Conservation (phyloP, 805 yeast species). For the Sugiyamaella mastotermitis region DNA sequence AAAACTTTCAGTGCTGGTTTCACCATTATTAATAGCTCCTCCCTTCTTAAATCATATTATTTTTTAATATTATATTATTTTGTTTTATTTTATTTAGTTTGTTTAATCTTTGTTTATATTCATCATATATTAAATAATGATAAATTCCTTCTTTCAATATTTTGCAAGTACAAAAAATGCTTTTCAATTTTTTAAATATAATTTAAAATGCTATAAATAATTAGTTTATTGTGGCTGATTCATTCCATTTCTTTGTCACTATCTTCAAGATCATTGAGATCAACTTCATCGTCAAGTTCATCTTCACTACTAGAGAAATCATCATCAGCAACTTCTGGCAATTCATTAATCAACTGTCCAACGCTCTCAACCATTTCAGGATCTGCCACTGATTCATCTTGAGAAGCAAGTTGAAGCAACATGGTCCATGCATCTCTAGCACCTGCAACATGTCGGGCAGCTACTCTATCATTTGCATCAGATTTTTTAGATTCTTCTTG, state of each 20-base stretch:
- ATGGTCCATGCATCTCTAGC: conserved; percentile 36
- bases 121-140: too few species aligned
- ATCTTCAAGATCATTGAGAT: neutral
- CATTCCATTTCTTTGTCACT: neutral
- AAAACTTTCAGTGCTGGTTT: too few species aligned
- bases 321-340: conserved; percentile 48
- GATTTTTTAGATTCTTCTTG: conserved; percentile 15
- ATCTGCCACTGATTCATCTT: conserved; percentile 41
- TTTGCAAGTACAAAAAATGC: neutral
- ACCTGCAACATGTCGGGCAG: conserved; percentile 34
- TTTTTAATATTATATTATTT: too few species aligned
- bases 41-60: too few species aligned
- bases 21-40: too few species aligned
- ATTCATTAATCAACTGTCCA: conserved; percentile 39
- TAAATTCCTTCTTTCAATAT: too few species aligned
- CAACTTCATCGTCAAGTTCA: conserved; percentile 23
- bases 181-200: conserved; percentile 1
- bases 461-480: conserved; percentile 28
- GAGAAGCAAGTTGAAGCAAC: conserved; percentile 37
- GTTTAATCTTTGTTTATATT: too few species aligned
- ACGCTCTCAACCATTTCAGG: conserved; percentile 55
- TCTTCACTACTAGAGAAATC: conserved; percentile 27
- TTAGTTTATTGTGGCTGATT: too few species aligned
- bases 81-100: too few species aligned
- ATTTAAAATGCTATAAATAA: neutral